Evolutionary conservation across 345 rosid genomes (phyloP).

Genomic region (Corymbia maculata): DNA sequence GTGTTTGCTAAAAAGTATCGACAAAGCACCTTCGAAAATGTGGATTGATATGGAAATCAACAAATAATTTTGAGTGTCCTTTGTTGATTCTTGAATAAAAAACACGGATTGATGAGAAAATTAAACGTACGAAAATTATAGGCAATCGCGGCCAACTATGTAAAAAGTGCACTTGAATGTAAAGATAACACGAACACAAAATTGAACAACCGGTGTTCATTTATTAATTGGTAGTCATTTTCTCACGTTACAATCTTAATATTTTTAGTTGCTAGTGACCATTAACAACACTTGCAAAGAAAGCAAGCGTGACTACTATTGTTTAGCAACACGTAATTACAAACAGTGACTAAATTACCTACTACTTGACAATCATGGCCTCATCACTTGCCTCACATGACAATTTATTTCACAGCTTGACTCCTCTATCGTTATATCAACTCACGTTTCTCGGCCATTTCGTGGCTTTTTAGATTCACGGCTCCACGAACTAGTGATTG

Average conservation of each 20-base stretch:
- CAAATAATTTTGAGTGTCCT: neutral
- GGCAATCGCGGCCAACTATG: neutral
- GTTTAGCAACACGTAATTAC: accelerated
- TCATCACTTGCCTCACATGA: neutral
- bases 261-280: accelerated
- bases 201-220: accelerated
- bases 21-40: neutral
- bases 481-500: neutral
- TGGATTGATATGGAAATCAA: neutral
- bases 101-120: neutral
- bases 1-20: neutral
- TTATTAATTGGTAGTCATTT: neutral
- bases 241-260: neutral
- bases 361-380: neutral
- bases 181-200: neutral
- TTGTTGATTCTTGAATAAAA: neutral
- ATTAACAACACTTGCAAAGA: neutral
- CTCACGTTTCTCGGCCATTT: neutral
- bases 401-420: neutral
- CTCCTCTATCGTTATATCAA: neutral
- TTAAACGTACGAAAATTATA: neutral
- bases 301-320: neutral
- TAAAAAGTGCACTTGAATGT: neutral
- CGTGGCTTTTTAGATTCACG: neutral
- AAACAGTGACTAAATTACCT: neutral